Evolutionary conservation across 208 protist genomes (phyloP).

Genomic region (Leishmania major): DNA sequence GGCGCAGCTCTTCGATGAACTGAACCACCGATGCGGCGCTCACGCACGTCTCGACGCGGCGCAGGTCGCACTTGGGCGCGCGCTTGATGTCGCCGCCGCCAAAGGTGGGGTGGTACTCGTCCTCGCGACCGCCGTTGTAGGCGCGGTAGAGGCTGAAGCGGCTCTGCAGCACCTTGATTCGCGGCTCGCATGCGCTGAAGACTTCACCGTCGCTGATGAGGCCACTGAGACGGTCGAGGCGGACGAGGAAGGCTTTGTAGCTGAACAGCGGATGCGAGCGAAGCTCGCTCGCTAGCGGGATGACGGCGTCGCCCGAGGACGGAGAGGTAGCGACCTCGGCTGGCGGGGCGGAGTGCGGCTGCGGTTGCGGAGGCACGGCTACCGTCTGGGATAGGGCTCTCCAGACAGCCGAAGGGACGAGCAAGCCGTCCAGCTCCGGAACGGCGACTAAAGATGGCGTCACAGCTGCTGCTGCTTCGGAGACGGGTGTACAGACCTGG

Average conservation of each 20-base stretch:
- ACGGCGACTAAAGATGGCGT: conserved; percentile 1
- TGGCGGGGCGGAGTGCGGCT: background rate
- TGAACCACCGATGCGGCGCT: conserved; percentile 41
- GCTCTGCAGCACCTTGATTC: conserved; percentile 72
- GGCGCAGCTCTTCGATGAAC: conserved; percentile 45
- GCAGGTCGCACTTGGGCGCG: conserved; percentile 60
- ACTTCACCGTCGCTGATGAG: conserved; percentile 43
- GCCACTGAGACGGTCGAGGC: conserved; percentile 42
- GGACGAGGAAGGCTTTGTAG: conserved; percentile 47
- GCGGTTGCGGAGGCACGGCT: background rate
- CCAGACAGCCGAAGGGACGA: conserved; percentile 7
- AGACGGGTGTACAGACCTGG: background rate
- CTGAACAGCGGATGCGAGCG: conserved; percentile 32
- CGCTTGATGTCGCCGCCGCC: conserved; percentile 46
- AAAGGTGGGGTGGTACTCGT: conserved; percentile 52
- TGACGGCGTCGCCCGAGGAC: background rate
- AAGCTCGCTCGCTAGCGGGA: background rate
- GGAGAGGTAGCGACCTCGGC: background rate
- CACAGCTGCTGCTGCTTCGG: background rate
- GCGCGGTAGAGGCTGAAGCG: conserved; percentile 69
- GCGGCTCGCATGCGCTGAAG: conserved; percentile 80
- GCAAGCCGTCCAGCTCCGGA: conserved; percentile 21
- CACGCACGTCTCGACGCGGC: conserved; percentile 63
- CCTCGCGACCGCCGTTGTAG: conserved; percentile 77
- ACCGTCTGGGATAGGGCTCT: too few species aligned